phyloP scores from a whole-genome alignment of 2,329 filamentous ascomycete genomes.

The Blastomyces gilchristii region DNA sequence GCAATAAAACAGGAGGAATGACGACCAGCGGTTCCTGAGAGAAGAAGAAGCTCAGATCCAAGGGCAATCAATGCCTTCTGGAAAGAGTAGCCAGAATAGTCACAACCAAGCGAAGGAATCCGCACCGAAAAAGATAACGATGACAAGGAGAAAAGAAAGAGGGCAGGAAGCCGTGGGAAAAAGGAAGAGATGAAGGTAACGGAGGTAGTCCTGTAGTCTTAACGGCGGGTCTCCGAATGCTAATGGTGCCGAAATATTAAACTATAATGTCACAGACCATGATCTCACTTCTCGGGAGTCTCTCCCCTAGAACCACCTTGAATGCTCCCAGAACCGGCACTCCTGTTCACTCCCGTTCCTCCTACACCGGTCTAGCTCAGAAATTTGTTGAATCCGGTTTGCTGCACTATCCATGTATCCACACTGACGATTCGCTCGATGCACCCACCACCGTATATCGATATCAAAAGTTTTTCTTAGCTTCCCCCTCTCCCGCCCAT shows the following conservation, averaged over 20 bases:
- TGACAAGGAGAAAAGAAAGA: neutral
- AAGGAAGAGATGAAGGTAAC: slow-evolving; percentile 1
- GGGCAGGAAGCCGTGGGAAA: neutral
- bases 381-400: neutral
- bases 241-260: slow-evolving; percentile 5
- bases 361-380: neutral
- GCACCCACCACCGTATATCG: neutral
- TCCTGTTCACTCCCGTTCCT: neutral
- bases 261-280: slow-evolving; percentile 7
- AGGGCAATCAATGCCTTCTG: slow-evolving; percentile 3
- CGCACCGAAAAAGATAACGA: slow-evolving; percentile 3
- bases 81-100: slow-evolving; percentile 2
- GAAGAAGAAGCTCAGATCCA: slow-evolving; percentile 11
- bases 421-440: neutral
- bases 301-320: neutral
- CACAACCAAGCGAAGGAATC: slow-evolving; percentile 14
- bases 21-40: slow-evolving; percentile 23
- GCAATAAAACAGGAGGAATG: slow-evolving; percentile 8
- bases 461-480: neutral
- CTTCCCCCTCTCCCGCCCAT: neutral
- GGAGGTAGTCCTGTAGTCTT: slow-evolving; percentile 3
- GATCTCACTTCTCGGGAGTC: slow-evolving; percentile 1
- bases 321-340: neutral
- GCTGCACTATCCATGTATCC: slow-evolving; percentile 7
- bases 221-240: slow-evolving; percentile 1